Evolutionary conservation across 2,329 filamentous ascomycete species (phyloP).

Genomic region (Exophiala sp.): DNA sequence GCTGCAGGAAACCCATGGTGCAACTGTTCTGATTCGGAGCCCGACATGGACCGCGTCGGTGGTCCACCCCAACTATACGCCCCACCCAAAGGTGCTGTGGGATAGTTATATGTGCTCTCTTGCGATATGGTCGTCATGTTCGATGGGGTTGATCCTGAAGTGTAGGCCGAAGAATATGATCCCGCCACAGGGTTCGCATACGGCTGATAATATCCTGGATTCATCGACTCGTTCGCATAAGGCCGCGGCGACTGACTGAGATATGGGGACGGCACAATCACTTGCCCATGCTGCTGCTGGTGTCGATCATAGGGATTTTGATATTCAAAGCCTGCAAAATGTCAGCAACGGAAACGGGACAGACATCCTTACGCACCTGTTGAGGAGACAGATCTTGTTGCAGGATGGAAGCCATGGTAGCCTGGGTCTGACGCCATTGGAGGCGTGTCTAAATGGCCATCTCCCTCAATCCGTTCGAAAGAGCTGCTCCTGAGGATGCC

Average conservation of each 20-base stretch:
- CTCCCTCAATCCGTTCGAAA: slow-evolving; percentile 16
- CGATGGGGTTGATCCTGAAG: slow-evolving; percentile 9
- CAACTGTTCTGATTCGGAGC: slow-evolving; percentile 10
- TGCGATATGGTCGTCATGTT: slow-evolving; percentile 9
- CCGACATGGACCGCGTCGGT: slow-evolving; percentile 16
- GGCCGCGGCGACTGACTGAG: slow-evolving; percentile 3
- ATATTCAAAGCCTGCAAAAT: slow-evolving; percentile 13
- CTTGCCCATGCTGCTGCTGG: slow-evolving; percentile 6
- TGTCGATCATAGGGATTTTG: slow-evolving; percentile 7
- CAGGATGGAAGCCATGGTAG: slow-evolving; percentile 6
- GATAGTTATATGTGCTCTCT: slow-evolving; percentile 13
- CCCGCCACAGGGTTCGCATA: slow-evolving; percentile 6
- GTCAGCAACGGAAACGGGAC: slow-evolving; percentile 5
- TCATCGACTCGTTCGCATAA: slow-evolving; percentile 11
- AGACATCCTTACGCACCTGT: slow-evolving; percentile 4
- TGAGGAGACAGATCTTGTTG: slow-evolving; percentile 10
- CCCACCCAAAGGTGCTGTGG: slow-evolving; percentile 6
- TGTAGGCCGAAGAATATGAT: slow-evolving; percentile 10
- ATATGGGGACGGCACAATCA: slow-evolving; percentile 9
- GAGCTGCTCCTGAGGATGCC: slow-evolving; percentile 19
- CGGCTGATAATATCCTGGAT: slow-evolving; percentile 13
- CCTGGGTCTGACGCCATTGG: slow-evolving; percentile 13
- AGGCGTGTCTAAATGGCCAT: slow-evolving; percentile 7
- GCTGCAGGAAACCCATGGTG: slow-evolving; percentile 15
- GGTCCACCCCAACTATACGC: slow-evolving; percentile 12